phyloP scores from a whole-genome alignment of 2,329 filamentous ascomycete species.

The Furcasterigmium sp. region DNA sequence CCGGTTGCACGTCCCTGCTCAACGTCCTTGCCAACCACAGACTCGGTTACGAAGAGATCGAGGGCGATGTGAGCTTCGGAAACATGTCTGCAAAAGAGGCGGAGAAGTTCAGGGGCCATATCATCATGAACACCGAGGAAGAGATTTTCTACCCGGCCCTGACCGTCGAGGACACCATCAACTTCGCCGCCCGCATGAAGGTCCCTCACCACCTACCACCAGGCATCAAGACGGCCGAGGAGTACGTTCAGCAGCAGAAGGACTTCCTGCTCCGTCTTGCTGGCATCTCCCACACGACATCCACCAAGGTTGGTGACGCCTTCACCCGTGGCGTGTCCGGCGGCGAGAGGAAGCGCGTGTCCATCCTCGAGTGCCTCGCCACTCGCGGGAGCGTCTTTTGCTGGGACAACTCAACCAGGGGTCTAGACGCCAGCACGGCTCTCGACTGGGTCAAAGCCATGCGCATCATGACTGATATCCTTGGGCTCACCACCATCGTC shows the following conservation, averaged over 20 bases:
- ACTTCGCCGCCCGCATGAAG: constrained; percentile 47
- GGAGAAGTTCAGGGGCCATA: constrained; percentile 66
- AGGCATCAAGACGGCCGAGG: constrained; percentile 18
- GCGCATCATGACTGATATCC: constrained; percentile 62
- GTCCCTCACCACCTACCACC: no score
- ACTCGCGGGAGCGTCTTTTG: constrained; percentile 47
- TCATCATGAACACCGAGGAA: constrained; percentile 74
- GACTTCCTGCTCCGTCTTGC: constrained; percentile 35
- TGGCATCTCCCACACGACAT: constrained; percentile 63
- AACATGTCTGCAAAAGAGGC: constrained; percentile 65
- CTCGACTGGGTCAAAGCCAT: constrained; percentile 64
- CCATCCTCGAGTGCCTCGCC: constrained; percentile 53
- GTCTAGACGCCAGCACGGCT: constrained; percentile 67
- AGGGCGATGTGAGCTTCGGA: constrained; percentile 67
- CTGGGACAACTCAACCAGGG: constrained; percentile 71
- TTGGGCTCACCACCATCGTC: constrained; percentile 55
- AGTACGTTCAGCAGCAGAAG: constrained; percentile 32
- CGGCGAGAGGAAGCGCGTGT: constrained; percentile 68
- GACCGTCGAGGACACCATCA: constrained; percentile 73
- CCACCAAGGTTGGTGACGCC: constrained; percentile 66
- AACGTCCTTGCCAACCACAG: constrained; percentile 70
- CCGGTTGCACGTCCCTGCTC: constrained; percentile 72
- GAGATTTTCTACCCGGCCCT: constrained; percentile 71
- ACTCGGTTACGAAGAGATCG: constrained; percentile 57
- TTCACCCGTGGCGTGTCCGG: constrained; percentile 57